phyloP scores from a whole-genome alignment of 1,284 basidiomycete species.

The Boletus semigastroideus region DNA sequence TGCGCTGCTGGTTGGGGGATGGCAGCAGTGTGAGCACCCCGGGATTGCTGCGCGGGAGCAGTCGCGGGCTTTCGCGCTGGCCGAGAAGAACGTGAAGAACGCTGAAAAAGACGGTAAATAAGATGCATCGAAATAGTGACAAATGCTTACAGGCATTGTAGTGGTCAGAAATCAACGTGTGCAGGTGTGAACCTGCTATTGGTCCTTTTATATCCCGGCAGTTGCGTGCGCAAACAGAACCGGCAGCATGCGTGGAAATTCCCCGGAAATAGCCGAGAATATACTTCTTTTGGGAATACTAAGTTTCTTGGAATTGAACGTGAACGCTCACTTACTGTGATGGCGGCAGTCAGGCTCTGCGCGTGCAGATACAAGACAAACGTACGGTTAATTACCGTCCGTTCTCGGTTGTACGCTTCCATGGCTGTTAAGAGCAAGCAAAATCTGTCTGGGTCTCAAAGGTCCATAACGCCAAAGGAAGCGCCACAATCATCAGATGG shows the following conservation, averaged over 20 bases:
- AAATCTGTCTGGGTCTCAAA: conserved; percentile 8
- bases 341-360: conserved; percentile 16
- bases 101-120: conserved; percentile 36
- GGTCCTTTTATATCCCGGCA: conserved; percentile 22
- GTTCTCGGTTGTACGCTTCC: conserved; percentile 20
- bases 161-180: conserved; percentile 20
- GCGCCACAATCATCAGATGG: conserved; percentile 1
- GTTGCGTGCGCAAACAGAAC: conserved; percentile 22
- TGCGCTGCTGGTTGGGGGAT: conserved; percentile 36
- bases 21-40: conserved; percentile 31
- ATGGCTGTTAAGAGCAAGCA: conserved; percentile 17
- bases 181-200: neutral
- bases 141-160: conserved; percentile 59
- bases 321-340: conserved; percentile 3
- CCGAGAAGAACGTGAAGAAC: conserved; percentile 60
- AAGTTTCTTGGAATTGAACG: conserved; percentile 2
- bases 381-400: neutral
- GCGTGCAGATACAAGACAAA: conserved; percentile 1
- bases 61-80: conserved; percentile 57
- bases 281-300: conserved; percentile 10
- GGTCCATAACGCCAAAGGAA: conserved; percentile 7
- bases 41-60: conserved; percentile 36
- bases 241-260: conserved; percentile 24
- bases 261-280: neutral
- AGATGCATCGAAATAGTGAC: neutral